Evolutionary conservation across 116 monocot genomes (phyloP).

Genomic region (Trichopus zeylanicus): DNA sequence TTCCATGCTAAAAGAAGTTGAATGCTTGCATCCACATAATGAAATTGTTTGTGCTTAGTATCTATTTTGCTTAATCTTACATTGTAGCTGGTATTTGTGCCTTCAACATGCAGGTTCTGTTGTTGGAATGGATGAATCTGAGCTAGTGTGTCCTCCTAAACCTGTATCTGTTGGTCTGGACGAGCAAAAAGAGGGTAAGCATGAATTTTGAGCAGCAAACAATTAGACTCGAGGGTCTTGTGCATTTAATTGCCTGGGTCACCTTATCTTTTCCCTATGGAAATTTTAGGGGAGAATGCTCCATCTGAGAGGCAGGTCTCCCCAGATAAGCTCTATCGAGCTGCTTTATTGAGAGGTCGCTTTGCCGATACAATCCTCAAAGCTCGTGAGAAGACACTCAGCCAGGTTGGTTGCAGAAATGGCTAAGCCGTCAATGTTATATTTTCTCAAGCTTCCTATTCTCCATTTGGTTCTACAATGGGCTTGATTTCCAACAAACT

Average conservation of each 20-base stretch:
- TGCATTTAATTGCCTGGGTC: constrained; percentile 25
- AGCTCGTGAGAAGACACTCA: constrained; percentile 86
- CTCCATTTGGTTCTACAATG: not conserved
- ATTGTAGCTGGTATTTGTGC: too few relatives aligned
- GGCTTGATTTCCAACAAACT: constrained; percentile 1
- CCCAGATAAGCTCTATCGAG: constrained; percentile 76
- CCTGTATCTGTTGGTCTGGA: constrained; percentile 15
- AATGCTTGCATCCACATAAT: not conserved
- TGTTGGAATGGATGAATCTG: constrained; percentile 21
- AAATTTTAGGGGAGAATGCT: constrained; percentile 73
- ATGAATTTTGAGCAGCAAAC: constrained; percentile 30
- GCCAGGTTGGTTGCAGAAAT: constrained; percentile 45
- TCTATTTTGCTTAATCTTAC: not conserved
- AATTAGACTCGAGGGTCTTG: constrained; percentile 18
- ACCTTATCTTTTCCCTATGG: constrained; percentile 32
- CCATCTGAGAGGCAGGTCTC: constrained; percentile 80
- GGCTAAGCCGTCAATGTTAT: not conserved
- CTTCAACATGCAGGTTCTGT: constrained; percentile 12
- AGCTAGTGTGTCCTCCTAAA: constrained; percentile 20
- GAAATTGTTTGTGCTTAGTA: not conserved
- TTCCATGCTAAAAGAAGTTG: too few relatives aligned
- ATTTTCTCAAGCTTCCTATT: not conserved
- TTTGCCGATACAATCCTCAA: constrained; percentile 96
- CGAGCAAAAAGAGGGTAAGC: constrained; percentile 64
- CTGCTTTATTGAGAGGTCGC: constrained; percentile 67